phyloP scores from a whole-genome alignment of 306 rosid species.

The Gillenia trifoliata region DNA sequence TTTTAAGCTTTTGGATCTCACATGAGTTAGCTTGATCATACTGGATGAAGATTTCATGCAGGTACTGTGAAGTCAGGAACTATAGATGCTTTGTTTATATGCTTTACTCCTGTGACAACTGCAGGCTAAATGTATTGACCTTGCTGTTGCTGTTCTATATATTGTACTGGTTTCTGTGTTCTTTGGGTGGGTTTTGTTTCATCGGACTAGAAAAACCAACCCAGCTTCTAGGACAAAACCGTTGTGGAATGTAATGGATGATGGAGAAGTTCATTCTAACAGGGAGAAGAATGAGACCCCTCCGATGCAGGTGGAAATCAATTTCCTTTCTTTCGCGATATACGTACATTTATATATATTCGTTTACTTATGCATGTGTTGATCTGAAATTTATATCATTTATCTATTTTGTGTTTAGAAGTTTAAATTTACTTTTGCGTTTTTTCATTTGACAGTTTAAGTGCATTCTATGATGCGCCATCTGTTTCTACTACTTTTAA shows the following conservation, averaged over 20 bases:
- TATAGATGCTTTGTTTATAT: constrained; percentile 22
- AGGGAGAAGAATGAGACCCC: constrained; percentile 68
- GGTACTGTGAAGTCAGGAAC: neutral
- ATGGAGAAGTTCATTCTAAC: constrained; percentile 43
- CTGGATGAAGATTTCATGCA: neutral
- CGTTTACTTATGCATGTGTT: neutral
- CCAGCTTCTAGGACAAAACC: constrained; percentile 45
- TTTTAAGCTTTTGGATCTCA: neutral
- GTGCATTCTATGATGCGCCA: neutral
- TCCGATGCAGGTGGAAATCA: constrained; percentile 67
- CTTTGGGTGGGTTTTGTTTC: constrained; percentile 80
- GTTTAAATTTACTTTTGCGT: neutral
- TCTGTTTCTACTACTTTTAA: neutral
- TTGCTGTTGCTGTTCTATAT: constrained; percentile 58
- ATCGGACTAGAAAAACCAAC: constrained; percentile 49
- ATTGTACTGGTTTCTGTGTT: constrained; percentile 52
- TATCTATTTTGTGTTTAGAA: neutral
- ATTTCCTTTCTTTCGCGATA: neutral
- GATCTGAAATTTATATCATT: neutral
- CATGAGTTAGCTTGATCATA: neutral
- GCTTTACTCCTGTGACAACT: constrained; percentile 29
- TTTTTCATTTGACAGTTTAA: neutral
- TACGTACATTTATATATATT: neutral
- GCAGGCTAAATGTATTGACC: constrained; percentile 87
- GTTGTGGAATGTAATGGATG: constrained; percentile 44